A percentile compares a stretch with the other conserved stretches of the same genome.
These are phyloP conservation scores for Phaeosphaeriaceae sp. DNA, from an alignment of 2,329 filamentous ascomycete species.

Conservation along the genomic window DNA sequence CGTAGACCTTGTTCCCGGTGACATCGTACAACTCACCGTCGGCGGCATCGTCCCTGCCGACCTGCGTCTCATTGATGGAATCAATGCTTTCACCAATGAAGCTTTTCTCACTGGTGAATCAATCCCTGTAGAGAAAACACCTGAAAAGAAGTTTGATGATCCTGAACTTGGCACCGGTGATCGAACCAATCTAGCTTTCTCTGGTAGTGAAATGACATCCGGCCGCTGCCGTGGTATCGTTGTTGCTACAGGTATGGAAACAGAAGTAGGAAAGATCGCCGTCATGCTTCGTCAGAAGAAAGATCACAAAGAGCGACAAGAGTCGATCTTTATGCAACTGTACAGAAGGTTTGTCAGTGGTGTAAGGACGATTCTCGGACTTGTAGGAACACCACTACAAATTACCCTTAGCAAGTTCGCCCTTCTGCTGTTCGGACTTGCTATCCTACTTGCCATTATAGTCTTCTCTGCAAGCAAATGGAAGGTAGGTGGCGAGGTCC, in stretches of 20 bases:
- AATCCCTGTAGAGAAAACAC: slow-evolving; percentile 70
- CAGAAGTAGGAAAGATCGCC: slow-evolving; percentile 79
- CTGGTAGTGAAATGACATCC: slow-evolving; percentile 73
- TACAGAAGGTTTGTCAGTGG: slow-evolving; percentile 42
- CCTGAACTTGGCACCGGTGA: slow-evolving; percentile 65
- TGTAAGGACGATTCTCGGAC: slow-evolving; percentile 63
- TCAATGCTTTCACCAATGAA: slow-evolving; percentile 80
- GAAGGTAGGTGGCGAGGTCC: slow-evolving; percentile 50
- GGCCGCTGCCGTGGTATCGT: slow-evolving; percentile 74
- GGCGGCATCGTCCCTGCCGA: slow-evolving; percentile 73
- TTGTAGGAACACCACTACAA: slow-evolving; percentile 82
- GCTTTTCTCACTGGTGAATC: slow-evolving; percentile 77
- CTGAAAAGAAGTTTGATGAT: slow-evolving; percentile 58
- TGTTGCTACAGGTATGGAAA: slow-evolving; percentile 73
- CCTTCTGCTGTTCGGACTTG: slow-evolving; percentile 77
- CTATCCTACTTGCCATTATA: slow-evolving; percentile 72
- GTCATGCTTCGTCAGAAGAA: slow-evolving; percentile 67
- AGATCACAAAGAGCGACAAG: slow-evolving; percentile 57
- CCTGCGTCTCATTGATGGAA: slow-evolving; percentile 65
- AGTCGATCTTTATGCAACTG: slow-evolving; percentile 48
- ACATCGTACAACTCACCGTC: slow-evolving; percentile 47
- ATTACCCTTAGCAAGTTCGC: slow-evolving; percentile 86
- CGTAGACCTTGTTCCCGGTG: slow-evolving; percentile 47
- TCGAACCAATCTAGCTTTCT: slow-evolving; percentile 73
- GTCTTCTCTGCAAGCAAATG: slow-evolving; percentile 68